Evolutionary conservation across 192 early-diverging fungal genomes (phyloP), one percentile per base, ranked within the genome.

Genomic region (Phlyctochytrium arcticum): DNA sequence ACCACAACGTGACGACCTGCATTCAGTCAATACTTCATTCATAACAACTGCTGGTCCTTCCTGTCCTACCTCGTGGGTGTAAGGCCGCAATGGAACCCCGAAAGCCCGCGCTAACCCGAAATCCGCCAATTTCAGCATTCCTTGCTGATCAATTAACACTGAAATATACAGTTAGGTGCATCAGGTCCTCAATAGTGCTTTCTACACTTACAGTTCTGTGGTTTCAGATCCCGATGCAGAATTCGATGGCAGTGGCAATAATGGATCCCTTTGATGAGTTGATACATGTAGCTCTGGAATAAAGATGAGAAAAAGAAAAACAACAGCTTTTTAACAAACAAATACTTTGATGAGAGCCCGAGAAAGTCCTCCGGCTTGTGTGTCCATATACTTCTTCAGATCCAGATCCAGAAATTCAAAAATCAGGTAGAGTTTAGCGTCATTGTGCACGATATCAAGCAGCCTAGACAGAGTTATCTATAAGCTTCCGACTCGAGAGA

Each of bases 321-420:
- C 9, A 6, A 24, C 17, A 53, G 36, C 26, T 17, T 27, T 34
- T n/a, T 30, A 54, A n/a, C 24, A n/a, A 24, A 19, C 24, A 23
- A 33, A 39, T 70, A 85, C 70, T 36, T 90, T 86, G 62, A 89
- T 82, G 34, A 89, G 78, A 3, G 66, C 64, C n/a, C 81, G 69
- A 9, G 74, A 65, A 1, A 90, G 72, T 0, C 76, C 79, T 6
- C 64, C 54, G 0, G 76, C 70, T 23, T 74, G 19, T 33, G 77
- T 73, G 71, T 92, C 90, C 88, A 91, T 92, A 76, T 89, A 91
- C 70, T 85, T 87, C 65, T 92, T 92, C 55, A 92, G 72, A 57
- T 92, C 97, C 27, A 95, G 75, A 70, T 99, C 96, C 54, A 94
- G 71, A 64, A 88, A 99, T 71, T 99, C 97, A 75, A 99, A 96